Evolutionary conservation across 2,329 filamentous ascomycete genomes (phyloP).

Genomic region (Cercospora nicotianae): DNA sequence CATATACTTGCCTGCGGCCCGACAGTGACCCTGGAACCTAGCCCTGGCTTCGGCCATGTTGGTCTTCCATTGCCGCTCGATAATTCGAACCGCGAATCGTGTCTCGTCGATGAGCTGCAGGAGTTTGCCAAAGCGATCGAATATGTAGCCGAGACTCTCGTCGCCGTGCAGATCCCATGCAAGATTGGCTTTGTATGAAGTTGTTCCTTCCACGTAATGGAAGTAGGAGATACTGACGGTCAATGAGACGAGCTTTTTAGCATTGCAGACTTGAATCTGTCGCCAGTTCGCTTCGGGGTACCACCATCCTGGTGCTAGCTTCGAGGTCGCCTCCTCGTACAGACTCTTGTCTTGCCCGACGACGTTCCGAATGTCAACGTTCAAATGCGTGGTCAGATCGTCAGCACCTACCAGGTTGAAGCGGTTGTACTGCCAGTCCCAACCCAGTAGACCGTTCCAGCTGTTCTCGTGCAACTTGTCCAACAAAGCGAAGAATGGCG

Average conservation of each 20-base stretch:
- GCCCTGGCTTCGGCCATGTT: background rate
- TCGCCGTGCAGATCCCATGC: background rate
- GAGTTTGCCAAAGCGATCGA: background rate
- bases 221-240: background rate
- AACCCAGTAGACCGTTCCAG: background rate
- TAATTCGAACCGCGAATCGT: background rate
- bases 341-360: background rate
- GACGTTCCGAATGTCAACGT: background rate
- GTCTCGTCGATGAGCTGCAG: background rate
- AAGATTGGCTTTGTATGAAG: background rate
- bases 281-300: background rate
- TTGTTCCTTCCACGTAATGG: background rate
- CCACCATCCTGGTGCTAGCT: background rate
- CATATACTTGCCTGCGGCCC: background rate
- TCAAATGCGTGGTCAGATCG: background rate
- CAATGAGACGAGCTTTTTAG: background rate
- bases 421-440: background rate
- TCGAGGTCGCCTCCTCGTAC: background rate
- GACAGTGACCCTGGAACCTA: background rate
- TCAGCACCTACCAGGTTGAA: background rate
- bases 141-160: background rate
- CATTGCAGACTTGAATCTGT: background rate
- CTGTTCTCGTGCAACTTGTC: background rate
- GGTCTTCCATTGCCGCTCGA: background rate
- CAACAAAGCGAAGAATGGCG: background rate